Percentiles rank a stretch among this genome's conserved stretches.
Evolutionary conservation across 768 basidiomycete genomes (phyloP).

Genomic region (Amyloporia xantha): DNA sequence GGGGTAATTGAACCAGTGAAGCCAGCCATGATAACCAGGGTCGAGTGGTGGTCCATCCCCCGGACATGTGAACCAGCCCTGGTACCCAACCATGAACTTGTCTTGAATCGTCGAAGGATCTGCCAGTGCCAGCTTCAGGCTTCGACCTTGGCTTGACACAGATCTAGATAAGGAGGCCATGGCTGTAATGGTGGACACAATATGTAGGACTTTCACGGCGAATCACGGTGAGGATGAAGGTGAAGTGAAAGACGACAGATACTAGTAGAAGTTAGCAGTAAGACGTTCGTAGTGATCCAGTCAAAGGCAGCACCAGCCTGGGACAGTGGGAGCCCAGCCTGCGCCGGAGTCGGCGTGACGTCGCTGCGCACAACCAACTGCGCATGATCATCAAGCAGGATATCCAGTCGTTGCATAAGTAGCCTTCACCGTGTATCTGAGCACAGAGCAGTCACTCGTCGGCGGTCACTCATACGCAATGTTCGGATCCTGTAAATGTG

Average conservation of each 20-base stretch:
- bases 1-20: slow-evolving; percentile 76
- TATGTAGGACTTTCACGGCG: not conserved
- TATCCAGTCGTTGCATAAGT: no score
- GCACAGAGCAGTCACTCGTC: no score
- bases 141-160: slow-evolving; percentile 10
- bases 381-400: no score
- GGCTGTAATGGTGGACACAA: not conserved
- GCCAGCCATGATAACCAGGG: slow-evolving; percentile 78
- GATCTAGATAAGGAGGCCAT: slow-evolving; percentile 1
- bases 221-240: not conserved
- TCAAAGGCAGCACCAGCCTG: no score
- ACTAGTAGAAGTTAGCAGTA: no score
- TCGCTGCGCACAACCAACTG: no score
- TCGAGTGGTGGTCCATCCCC: slow-evolving; percentile 35
- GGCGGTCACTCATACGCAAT: no score
- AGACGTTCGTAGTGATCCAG: no score
- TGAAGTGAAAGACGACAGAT: not conserved
- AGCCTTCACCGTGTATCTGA: no score
- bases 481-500: no score
- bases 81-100: slow-evolving; percentile 82
- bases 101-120: slow-evolving; percentile 74
- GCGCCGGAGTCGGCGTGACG: no score
- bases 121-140: slow-evolving; percentile 42
- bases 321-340: no score
- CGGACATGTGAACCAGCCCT: slow-evolving; percentile 64